phyloP scores from a whole-genome alignment of 2,329 filamentous ascomycete genomes.

The Rutstroemia sp. region DNA sequence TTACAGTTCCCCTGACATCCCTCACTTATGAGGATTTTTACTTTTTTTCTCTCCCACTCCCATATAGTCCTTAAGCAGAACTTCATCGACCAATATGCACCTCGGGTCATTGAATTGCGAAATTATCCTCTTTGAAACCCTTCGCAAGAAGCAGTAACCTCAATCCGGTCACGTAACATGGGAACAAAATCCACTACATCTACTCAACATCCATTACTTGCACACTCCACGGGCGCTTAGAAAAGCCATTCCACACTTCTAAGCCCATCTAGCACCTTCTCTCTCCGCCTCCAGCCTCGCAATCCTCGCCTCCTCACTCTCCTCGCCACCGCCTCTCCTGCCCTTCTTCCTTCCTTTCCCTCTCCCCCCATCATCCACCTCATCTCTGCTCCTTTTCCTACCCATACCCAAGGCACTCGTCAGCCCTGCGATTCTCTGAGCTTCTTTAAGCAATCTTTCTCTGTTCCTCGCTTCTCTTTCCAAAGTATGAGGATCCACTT shows the following conservation, averaged over 20 bases:
- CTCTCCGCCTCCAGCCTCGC: slow-evolving; percentile 50
- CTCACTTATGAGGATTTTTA: no score
- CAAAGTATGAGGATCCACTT: slow-evolving; percentile 45
- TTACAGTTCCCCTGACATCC: no score
- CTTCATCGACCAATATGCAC: no score
- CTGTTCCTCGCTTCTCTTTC: slow-evolving; percentile 61
- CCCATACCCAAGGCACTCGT: slow-evolving; percentile 29
- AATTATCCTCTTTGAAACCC: no score
- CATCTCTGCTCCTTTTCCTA: slow-evolving; percentile 40
- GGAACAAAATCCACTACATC: no score
- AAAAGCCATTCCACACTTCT: neutral
- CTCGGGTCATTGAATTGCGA: no score
- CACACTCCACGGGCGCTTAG: no score
- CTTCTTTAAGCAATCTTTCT: slow-evolving; percentile 60
- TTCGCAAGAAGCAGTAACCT: no score
- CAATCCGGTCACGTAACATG: no score
- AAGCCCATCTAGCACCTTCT: slow-evolving; percentile 37
- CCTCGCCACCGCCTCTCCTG: slow-evolving; percentile 19
- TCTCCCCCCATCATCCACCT: slow-evolving; percentile 33
- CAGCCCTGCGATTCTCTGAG: slow-evolving; percentile 54
- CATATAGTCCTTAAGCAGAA: no score
- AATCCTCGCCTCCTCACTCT: slow-evolving; percentile 29
- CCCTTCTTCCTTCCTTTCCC: slow-evolving; percentile 40
- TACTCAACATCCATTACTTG: no score
- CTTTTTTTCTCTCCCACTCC: no score